These are phyloP conservation scores for Kurtzmaniella quercitrusa DNA, from an alignment of 1,139 yeast species.

Conservation along the genomic window DNA sequence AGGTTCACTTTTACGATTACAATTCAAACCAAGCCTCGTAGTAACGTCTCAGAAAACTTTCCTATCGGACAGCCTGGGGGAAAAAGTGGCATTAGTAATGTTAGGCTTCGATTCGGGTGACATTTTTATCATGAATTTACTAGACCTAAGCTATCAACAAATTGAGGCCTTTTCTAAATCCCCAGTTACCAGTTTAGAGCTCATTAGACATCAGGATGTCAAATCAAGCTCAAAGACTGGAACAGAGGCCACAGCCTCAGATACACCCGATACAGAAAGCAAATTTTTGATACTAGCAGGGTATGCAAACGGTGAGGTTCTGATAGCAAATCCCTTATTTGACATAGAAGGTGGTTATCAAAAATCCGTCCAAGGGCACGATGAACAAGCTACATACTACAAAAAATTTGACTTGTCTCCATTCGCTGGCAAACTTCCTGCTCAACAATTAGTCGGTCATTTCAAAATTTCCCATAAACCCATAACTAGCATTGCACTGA, in stretches of 20 bases:
- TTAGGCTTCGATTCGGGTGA: conserved; percentile 39
- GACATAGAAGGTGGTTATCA: conserved; percentile 16
- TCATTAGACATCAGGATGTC: conserved; percentile 12
- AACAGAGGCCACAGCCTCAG: neutral
- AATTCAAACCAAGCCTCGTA: conserved; percentile 22
- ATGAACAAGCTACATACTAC: conserved; percentile 35
- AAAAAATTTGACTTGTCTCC: conserved; percentile 38
- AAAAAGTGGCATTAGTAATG: conserved; percentile 14
- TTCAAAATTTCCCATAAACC: conserved; percentile 59
- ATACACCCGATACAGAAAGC: neutral
- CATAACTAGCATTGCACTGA: conserved; percentile 27
- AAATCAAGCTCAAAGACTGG: neutral
- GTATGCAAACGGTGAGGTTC: conserved; percentile 39
- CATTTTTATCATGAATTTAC: conserved; percentile 26
- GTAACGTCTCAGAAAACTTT: conserved; percentile 30
- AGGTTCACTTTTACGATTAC: conserved; percentile 31
- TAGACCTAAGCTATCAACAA: conserved; percentile 23
- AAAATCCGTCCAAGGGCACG: conserved; percentile 30
- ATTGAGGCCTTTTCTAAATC: conserved; percentile 19
- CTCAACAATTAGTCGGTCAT: conserved; percentile 41
- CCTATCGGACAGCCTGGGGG: conserved; percentile 9
- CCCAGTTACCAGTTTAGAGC: conserved; percentile 32
- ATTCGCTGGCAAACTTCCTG: conserved; percentile 10
- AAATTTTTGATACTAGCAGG: conserved; percentile 31
- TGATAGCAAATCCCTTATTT: conserved; percentile 29